Conservation (phyloP, 1,284 basidiomycete genomes). For the Xerocomus nothofagi region DNA sequence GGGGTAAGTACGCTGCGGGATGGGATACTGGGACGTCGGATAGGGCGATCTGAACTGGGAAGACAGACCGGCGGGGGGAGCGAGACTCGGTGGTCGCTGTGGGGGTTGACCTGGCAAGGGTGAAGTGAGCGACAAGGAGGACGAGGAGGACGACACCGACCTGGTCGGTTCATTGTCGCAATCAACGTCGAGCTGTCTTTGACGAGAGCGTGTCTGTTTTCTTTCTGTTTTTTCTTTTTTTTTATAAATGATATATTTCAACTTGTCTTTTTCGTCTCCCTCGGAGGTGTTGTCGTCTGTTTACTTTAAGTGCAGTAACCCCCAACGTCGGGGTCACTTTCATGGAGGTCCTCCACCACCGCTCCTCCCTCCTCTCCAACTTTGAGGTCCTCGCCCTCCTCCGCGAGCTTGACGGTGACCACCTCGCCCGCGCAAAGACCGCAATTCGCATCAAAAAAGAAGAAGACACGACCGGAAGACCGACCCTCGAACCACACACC, state of each 20-base stretch:
- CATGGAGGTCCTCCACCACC: slow-evolving; percentile 62
- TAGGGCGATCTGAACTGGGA: slow-evolving; percentile 66
- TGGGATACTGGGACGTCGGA: slow-evolving; percentile 51
- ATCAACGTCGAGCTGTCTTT: background rate
- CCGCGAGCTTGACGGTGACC: slow-evolving; percentile 72
- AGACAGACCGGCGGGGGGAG: slow-evolving; percentile 60
- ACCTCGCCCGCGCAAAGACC: slow-evolving; percentile 62
- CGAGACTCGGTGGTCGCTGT: slow-evolving; percentile 71
- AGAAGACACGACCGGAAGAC: slow-evolving; percentile 49
- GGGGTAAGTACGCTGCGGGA: slow-evolving; percentile 60
- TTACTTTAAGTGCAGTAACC: slow-evolving; percentile 20
- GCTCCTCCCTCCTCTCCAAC: slow-evolving; percentile 82
- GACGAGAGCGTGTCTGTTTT: slow-evolving; percentile 6
- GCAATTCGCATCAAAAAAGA: slow-evolving; percentile 71
- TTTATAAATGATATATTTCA: slow-evolving; percentile 5
- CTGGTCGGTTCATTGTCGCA: slow-evolving; percentile 34
- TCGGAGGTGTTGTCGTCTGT: slow-evolving; percentile 30
- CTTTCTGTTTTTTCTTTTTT: background rate
- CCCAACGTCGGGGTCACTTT: slow-evolving; percentile 22
- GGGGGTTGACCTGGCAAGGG: slow-evolving; percentile 65
- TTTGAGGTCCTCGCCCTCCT: slow-evolving; percentile 84
- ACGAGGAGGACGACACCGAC: slow-evolving; percentile 14
- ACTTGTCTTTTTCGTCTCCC: slow-evolving; percentile 19
- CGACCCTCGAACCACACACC: slow-evolving; percentile 37
- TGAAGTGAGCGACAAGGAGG: slow-evolving; percentile 3